Evolutionary conservation across 139 green algal species (phyloP).

Genomic region (Chlorella sp.): DNA sequence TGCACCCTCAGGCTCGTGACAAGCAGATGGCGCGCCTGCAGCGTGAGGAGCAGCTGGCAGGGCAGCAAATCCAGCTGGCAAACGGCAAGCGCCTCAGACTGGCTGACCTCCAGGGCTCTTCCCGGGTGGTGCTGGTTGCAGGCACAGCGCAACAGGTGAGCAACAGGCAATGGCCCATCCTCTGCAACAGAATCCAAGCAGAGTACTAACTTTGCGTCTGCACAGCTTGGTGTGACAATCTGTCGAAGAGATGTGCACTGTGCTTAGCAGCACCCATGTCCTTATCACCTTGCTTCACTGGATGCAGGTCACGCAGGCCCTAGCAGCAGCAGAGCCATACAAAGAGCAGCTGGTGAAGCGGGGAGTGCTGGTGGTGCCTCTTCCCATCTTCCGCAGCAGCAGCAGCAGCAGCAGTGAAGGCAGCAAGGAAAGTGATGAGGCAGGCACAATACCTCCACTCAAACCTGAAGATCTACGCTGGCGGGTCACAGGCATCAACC

Average conservation of each 20-base stretch:
- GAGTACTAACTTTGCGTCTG: too few species aligned
- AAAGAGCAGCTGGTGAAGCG: slow-evolving; percentile 50
- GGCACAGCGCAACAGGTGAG: slow-evolving; percentile 8
- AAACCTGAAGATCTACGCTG: slow-evolving; percentile 37
- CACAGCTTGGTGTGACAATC: too few species aligned
- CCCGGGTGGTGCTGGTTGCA: slow-evolving; percentile 6
- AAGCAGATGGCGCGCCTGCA: slow-evolving; percentile 64
- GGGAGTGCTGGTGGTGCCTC: slow-evolving; percentile 65
- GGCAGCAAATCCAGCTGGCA: slow-evolving; percentile 53
- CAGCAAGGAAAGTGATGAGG: not conserved
- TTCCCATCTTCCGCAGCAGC: slow-evolving; percentile 40
- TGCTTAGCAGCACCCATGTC: too few species aligned
- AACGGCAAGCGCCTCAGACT: slow-evolving; percentile 36
- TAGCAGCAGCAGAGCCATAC: slow-evolving; percentile 53
- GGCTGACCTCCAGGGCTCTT: not conserved
- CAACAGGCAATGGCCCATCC: too few species aligned
- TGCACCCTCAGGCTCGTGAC: slow-evolving; percentile 45
- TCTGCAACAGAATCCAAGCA: too few species aligned
- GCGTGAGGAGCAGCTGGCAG: slow-evolving; percentile 63
- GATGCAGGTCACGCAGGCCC: slow-evolving; percentile 36
- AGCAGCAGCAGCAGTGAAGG: not conserved
- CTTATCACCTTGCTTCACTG: too few species aligned
- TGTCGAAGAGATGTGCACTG: too few species aligned
- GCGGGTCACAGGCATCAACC: slow-evolving; percentile 40
- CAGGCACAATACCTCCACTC: not conserved